A percentile compares a stretch with the other conserved stretches of the same genome.
phyloP scores from a whole-genome alignment of 257 asterid genomes.

The Solanum piurae region DNA sequence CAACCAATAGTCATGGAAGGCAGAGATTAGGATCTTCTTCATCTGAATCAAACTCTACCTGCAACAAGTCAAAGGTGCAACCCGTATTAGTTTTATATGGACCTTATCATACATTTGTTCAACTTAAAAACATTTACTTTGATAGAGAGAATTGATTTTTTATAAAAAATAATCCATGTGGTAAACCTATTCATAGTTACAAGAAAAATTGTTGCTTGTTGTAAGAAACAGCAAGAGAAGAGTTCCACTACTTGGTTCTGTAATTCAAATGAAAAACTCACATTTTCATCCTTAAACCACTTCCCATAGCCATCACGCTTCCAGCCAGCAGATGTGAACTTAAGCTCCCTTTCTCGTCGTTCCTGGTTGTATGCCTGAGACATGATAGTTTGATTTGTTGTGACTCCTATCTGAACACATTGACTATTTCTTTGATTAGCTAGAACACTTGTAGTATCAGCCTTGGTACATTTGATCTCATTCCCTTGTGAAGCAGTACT shows the following conservation, averaged over 20 bases:
- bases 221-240: neutral
- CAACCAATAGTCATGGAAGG: constrained; percentile 10
- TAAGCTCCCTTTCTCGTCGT: constrained; percentile 46
- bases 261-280: constrained; percentile 17
- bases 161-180: neutral
- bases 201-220: neutral
- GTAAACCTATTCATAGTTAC: neutral
- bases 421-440: constrained; percentile 4
- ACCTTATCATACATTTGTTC: neutral
- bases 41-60: constrained; percentile 82
- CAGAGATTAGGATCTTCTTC: constrained; percentile 71
- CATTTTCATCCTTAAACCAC: constrained; percentile 85
- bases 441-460: neutral
- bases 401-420: constrained; percentile 11
- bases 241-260: neutral
- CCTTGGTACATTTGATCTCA: constrained; percentile 11
- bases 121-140: neutral
- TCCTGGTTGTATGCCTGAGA: constrained; percentile 11
- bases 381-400: neutral
- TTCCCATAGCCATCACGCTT: constrained; percentile 59
- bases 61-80: constrained; percentile 14
- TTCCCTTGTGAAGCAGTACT: neutral
- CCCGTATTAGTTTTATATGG: neutral
- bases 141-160: neutral
- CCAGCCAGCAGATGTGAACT: constrained; percentile 80